Evolutionary conservation across 2,329 filamentous ascomycete species (phyloP), one percentile per base, ranked within the genome.

Genomic region (Hypoxylon sp.): DNA sequence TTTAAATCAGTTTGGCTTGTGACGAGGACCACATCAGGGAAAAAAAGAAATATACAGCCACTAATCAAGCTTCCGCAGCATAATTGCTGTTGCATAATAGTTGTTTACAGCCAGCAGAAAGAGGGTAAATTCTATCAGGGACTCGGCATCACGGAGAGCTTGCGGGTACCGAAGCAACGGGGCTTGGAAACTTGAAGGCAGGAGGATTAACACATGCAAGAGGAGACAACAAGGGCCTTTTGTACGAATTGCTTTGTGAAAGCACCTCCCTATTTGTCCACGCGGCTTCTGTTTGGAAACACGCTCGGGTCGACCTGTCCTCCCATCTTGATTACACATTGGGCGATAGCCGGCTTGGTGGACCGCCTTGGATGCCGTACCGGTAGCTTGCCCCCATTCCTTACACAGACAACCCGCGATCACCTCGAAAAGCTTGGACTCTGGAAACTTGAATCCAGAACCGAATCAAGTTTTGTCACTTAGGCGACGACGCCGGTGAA

Each of bases 1-100:
- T 37, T 54, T 48, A 35, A 35, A 22, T 64, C 53, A 64, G 55
- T 54, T 61, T 61, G 50, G 58, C 56, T 61, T 68, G 50, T 55
- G 53, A 63, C 48, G 50, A 62, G 58, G 53, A 56, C 59, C 30
- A 31, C 48, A 54, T 54, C 44, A 59, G 49, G 42, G 37, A 50
- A 51, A 66, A 54, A 22, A 37, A 35, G 13, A 35, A 37, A 14
- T 13, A 27, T 27, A 35, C 44, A 44, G 40, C 57, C 7, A 63
- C 31, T 61, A 54, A 65, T 22, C 48, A 57, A 51, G 31, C 49
- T 50, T 51, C 40, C 10, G 50, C 50, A 30, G 55, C 30, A 63
- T 46, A 54, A 25, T 33, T 64, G 33, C 46, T 42, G 40, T 68
- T 66, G 35, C 33, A 58, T 48, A 53, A 42, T 17, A 53, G 13